These are phyloP conservation scores for Talaromyces nanjingensis DNA, from an alignment of 495 filamentous ascomycete genomes.

Conservation along the genomic window DNA sequence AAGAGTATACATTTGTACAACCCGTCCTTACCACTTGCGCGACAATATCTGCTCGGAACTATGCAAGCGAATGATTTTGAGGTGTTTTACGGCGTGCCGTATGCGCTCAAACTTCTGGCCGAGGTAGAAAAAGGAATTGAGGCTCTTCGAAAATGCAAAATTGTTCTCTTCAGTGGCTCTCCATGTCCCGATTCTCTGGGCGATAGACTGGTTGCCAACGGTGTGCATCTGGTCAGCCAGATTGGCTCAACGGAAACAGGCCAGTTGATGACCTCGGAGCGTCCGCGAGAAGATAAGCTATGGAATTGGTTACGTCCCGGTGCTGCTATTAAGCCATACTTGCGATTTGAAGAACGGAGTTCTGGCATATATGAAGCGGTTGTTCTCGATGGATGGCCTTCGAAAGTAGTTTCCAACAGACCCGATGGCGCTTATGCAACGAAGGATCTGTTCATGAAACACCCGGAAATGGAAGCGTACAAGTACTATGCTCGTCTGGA, in stretches of 20 bases:
- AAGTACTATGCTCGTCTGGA: constrained; percentile 54
- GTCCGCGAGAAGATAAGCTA: constrained; percentile 42
- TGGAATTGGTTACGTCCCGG: constrained; percentile 58
- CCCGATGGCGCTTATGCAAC: constrained; percentile 52
- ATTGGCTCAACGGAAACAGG: constrained; percentile 51
- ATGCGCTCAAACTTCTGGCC: constrained; percentile 39
- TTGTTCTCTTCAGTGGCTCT: constrained; percentile 43
- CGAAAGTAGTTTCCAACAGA: constrained; percentile 54
- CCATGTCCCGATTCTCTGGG: constrained; percentile 44
- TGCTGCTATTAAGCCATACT: constrained; percentile 23
- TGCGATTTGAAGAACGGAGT: constrained; percentile 48
- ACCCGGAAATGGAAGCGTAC: constrained; percentile 49
- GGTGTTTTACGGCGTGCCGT: constrained; percentile 40
- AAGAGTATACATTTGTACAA: constrained; percentile 40
- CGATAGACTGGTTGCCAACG: constrained; percentile 43
- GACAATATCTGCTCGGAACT: constrained; percentile 27
- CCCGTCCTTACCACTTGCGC: constrained; percentile 34
- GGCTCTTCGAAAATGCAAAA: constrained; percentile 26
- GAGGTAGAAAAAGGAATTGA: constrained; percentile 36
- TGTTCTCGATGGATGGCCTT: constrained; percentile 52
- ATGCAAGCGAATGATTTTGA: constrained; percentile 32
- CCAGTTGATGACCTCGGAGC: constrained; percentile 48
- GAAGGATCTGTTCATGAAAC: constrained; percentile 49
- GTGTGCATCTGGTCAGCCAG: constrained; percentile 47
- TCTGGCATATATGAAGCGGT: constrained; percentile 54